A percentile compares a stretch with the other conserved stretches of the same genome.
These are phyloP conservation scores for Reutealis trisperma DNA, from an alignment of 345 rosid genomes.

Conservation along the genomic window DNA sequence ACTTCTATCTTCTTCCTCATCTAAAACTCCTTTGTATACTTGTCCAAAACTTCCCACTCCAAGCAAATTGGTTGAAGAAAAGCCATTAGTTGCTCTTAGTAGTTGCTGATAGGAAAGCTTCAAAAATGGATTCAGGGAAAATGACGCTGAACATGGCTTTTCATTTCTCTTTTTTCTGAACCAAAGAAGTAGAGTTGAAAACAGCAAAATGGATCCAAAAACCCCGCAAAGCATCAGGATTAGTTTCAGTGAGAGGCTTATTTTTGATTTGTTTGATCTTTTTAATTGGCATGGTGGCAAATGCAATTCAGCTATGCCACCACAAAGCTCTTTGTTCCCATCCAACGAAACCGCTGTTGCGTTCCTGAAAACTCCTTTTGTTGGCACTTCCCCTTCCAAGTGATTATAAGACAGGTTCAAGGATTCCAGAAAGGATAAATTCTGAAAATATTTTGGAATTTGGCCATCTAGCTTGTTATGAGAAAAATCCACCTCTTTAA, in stretches of 20 bases:
- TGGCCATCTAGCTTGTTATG: background rate
- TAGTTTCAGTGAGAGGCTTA: background rate
- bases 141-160: background rate
- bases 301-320: no score
- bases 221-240: background rate
- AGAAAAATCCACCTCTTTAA: background rate
- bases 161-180: background rate
- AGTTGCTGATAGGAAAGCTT: slow-evolving; percentile 29
- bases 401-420: background rate
- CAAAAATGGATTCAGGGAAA: background rate
- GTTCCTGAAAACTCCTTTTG: background rate
- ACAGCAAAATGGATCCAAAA: background rate
- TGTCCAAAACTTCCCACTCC: slow-evolving; percentile 30
- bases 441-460: background rate
- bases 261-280: slow-evolving; percentile 2
- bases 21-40: slow-evolving; percentile 8
- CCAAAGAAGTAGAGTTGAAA: background rate
- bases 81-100: slow-evolving; percentile 25
- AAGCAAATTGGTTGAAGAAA: slow-evolving; percentile 24
- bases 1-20: background rate
- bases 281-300: background rate
- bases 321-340: slow-evolving; percentile 1
- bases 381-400: background rate
- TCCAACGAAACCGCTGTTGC: background rate
- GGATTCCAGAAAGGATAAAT: background rate